A percentile compares a stretch with the other conserved stretches of the same genome.
Conservation (phyloP, 257 asterid species). For the Sherardia arvensis region DNA sequence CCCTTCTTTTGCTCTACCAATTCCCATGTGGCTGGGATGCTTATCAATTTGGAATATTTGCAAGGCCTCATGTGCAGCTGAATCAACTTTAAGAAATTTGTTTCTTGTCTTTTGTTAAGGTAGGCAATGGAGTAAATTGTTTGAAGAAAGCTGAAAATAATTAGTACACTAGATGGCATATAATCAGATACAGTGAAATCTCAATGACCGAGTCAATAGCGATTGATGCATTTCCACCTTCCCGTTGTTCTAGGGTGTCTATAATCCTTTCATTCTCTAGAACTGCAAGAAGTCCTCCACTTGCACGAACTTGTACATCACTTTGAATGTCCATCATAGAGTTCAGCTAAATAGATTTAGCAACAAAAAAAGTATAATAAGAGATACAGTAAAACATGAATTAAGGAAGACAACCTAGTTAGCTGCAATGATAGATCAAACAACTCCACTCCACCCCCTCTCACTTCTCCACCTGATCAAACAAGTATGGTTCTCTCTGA, state of each 20-base stretch:
- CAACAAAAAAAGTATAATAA: neutral
- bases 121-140: constrained; percentile 17
- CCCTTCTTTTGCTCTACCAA: constrained; percentile 99
- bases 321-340: constrained; percentile 93
- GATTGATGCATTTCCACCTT: constrained; percentile 61
- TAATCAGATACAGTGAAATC: constrained; percentile 74
- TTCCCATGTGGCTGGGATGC: constrained; percentile 99
- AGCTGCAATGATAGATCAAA: neutral
- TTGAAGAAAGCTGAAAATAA: constrained; percentile 8
- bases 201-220: constrained; percentile 64
- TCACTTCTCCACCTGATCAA: constrained; percentile 3
- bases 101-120: constrained; percentile 63
- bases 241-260: constrained; percentile 65
- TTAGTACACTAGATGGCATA: constrained; percentile 5
- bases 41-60: constrained; percentile 94
- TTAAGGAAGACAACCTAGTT: neutral
- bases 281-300: constrained; percentile 96
- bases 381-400: neutral
- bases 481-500: constrained; percentile 2
- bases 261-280: constrained; percentile 85
- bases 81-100: constrained; percentile 88
- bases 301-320: constrained; percentile 91
- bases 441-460: neutral
- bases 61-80: constrained; percentile 85
- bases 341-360: constrained; percentile 49